Conservation (phyloP, 352 stramenopile species). For the Phytophthora constricta region DNA sequence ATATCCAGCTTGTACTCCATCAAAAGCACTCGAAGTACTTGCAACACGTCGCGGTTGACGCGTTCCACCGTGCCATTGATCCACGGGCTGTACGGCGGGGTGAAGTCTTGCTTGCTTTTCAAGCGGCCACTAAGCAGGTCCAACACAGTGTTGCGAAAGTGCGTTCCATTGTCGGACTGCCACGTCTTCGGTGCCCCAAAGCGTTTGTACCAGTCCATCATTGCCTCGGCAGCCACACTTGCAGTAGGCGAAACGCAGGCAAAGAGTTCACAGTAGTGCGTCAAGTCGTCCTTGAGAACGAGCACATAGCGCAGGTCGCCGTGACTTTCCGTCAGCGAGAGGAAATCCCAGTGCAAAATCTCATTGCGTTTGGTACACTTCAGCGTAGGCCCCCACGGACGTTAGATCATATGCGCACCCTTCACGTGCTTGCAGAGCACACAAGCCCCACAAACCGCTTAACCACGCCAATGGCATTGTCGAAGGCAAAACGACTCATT, state of each 20-base stretch:
- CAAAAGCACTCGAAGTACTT: slow-evolving; percentile 1
- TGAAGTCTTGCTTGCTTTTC: background rate
- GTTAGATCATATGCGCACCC: background rate
- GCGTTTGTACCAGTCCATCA: slow-evolving; percentile 2
- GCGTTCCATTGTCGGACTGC: background rate
- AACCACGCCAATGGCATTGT: background rate
- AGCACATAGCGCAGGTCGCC: background rate
- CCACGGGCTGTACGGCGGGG: slow-evolving; percentile 2
- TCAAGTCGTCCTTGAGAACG: slow-evolving; percentile 6
- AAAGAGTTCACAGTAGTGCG: slow-evolving; percentile 1
- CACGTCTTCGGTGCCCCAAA: background rate
- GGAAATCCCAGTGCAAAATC: slow-evolving; percentile 2
- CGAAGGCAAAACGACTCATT: background rate
- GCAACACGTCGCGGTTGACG: no score
- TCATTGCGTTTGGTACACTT: background rate
- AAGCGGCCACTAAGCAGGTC: background rate
- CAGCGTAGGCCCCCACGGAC: background rate
- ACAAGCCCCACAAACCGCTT: background rate
- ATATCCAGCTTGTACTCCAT: slow-evolving; percentile 6
- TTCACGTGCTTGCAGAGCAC: slow-evolving; percentile 6
- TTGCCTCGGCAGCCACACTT: background rate
- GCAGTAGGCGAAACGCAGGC: background rate
- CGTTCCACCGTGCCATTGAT: slow-evolving; percentile 1
- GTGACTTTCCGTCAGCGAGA: background rate
- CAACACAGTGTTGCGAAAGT: background rate